These are phyloP conservation scores for Coccinonectria pachysandricola DNA, from an alignment of 2,329 filamentous ascomycete species.

Conservation along the genomic window DNA sequence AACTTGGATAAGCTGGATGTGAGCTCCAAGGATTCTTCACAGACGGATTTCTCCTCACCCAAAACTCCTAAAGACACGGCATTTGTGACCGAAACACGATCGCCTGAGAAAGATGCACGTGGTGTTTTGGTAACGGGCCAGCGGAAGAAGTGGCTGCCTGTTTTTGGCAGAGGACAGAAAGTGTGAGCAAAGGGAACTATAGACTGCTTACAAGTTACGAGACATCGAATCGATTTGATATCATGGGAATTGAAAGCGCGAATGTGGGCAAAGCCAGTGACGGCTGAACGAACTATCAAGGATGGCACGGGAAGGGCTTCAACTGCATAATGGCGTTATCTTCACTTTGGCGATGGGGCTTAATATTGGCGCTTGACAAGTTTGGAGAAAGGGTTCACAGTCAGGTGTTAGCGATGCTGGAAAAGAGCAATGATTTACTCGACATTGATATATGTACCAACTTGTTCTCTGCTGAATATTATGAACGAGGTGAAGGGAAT, in stretches of 20 bases:
- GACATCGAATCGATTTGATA: constrained; percentile 9
- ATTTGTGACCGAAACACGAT: constrained; percentile 3
- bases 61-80: constrained; percentile 10
- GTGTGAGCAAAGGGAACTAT: constrained; percentile 18
- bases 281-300: no score
- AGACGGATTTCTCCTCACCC: constrained; percentile 9
- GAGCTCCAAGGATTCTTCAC: constrained; percentile 4
- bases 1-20: constrained; percentile 9
- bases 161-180: constrained; percentile 20
- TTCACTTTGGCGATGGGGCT: no score
- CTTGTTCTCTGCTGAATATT: no score
- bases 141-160: constrained; percentile 27
- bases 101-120: constrained; percentile 10
- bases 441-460: no score
- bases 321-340: no score
- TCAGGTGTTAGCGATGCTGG: no score
- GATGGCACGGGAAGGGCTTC: no score
- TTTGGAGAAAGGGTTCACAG: no score
- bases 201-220: constrained; percentile 18
- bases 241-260: constrained; percentile 4
- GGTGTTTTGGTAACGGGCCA: constrained; percentile 14
- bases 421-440: no score
- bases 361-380: no score
- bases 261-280: no score
- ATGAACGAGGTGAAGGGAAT: no score